These are phyloP conservation scores for Cladosporium sp. DNA, from an alignment of 2,329 filamentous ascomycete species.

Conservation along the genomic window DNA sequence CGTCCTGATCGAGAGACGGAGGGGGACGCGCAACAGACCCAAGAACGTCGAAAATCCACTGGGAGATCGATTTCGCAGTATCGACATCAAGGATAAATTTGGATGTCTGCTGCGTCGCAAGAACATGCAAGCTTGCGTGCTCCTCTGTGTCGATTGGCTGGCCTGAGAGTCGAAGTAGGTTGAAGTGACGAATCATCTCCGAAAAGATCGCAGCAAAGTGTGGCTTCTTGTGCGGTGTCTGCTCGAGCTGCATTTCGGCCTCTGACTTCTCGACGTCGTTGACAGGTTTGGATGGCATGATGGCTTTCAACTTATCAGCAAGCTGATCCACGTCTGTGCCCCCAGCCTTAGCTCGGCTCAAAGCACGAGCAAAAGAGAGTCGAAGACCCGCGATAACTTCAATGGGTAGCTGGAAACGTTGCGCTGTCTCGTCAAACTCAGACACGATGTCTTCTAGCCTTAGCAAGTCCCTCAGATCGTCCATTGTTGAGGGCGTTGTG, in stretches of 20 bases:
- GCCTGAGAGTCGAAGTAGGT: constrained; percentile 5
- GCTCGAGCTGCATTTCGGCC: neutral
- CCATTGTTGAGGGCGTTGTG: constrained; percentile 39
- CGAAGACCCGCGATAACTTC: constrained; percentile 24
- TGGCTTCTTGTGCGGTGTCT: neutral
- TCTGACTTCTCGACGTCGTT: neutral
- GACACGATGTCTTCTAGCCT: constrained; percentile 43
- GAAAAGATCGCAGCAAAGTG: constrained; percentile 6
- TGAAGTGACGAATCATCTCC: neutral
- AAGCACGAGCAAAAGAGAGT: constrained; percentile 22
- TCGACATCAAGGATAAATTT: neutral
- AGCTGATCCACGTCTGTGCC: constrained; percentile 18
- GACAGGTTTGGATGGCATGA: neutral
- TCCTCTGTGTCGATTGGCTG: neutral
- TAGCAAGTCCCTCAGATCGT: constrained; percentile 37
- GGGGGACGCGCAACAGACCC: neutral
- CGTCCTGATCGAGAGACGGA: neutral
- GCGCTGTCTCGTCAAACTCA: constrained; percentile 37
- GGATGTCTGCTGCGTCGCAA: constrained; percentile 2
- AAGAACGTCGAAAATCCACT: constrained; percentile 1
- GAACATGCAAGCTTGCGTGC: constrained; percentile 3
- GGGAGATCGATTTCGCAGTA: neutral
- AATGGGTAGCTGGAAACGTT: constrained; percentile 22
- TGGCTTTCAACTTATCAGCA: constrained; percentile 11
- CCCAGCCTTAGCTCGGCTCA: constrained; percentile 15